Conservation (phyloP, 2,329 filamentous ascomycete species). For the Diaporthe sp. region DNA sequence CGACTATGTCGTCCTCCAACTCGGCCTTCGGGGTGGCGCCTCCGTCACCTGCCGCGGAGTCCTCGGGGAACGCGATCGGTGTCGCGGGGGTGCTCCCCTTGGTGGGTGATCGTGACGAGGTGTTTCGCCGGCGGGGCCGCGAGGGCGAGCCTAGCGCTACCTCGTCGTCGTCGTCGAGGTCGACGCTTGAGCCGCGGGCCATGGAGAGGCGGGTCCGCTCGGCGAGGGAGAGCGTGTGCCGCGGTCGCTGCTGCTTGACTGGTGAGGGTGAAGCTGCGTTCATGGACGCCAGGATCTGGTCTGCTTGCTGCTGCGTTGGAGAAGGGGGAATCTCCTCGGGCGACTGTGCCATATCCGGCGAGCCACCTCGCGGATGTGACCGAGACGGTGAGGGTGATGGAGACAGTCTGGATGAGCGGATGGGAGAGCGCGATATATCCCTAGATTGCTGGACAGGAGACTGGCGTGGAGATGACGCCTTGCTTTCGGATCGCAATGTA, state of each 20-base stretch:
- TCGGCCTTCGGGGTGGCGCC: neutral
- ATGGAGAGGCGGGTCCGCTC: conserved; percentile 89
- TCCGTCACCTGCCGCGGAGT: conserved; percentile 30
- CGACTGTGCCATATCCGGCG: conserved; percentile 21
- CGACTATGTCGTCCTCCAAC: conserved; percentile 63
- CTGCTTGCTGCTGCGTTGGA: conserved; percentile 66
- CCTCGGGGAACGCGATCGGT: neutral
- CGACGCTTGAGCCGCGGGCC: conserved; percentile 67
- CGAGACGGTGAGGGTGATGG: conserved; percentile 35
- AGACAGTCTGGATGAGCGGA: neutral
- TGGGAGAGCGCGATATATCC: neutral
- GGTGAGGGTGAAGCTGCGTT: conserved; percentile 70
- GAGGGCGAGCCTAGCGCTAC: neutral
- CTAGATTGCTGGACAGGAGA: neutral
- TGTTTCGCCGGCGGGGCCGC: conserved; percentile 5
- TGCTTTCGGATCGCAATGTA: neutral
- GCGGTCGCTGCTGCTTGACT: conserved; percentile 60
- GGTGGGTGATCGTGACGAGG: conserved; percentile 26
- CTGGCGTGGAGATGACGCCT: conserved; percentile 1
- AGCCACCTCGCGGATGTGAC: neutral
- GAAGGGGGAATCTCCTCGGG: conserved; percentile 42
- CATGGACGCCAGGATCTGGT: conserved; percentile 70
- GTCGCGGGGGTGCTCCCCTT: conserved; percentile 42
- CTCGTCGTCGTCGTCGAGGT: conserved; percentile 43
- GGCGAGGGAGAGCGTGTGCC: conserved; percentile 74